Percentiles rank a stretch among this genome's conserved stretches.
These are phyloP conservation scores for Cryptococcus sp. DNA, from an alignment of 1,284 basidiomycete species.

Conservation along the genomic window DNA sequence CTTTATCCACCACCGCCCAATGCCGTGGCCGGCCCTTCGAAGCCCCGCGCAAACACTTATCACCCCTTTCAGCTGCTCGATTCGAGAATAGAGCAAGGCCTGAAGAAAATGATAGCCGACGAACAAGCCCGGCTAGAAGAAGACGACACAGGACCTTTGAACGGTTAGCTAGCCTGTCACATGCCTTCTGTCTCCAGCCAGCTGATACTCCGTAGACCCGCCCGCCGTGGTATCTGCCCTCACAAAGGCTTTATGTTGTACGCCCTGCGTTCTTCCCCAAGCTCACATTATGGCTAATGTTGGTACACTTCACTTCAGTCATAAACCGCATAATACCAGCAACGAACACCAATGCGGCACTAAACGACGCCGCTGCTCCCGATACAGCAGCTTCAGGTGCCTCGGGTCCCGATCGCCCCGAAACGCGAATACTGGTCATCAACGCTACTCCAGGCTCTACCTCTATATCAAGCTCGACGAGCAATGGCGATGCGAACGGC, in stretches of 20 bases:
- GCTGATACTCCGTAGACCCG: slow-evolving; percentile 47
- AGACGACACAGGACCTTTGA: slow-evolving; percentile 57
- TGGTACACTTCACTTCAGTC: slow-evolving; percentile 58
- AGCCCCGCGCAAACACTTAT: slow-evolving; percentile 67
- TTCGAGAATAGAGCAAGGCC: slow-evolving; percentile 66
- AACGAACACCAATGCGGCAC: slow-evolving; percentile 12
- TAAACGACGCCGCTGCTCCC: slow-evolving; percentile 17
- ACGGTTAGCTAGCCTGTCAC: slow-evolving; percentile 28
- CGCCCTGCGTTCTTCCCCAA: slow-evolving; percentile 43
- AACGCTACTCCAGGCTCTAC: slow-evolving; percentile 72
- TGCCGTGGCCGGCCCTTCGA: slow-evolving; percentile 57
- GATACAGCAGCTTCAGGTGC: slow-evolving; percentile 19
- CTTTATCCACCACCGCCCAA: slow-evolving; percentile 35
- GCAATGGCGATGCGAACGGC: slow-evolving; percentile 7
- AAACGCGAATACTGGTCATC: slow-evolving; percentile 84
- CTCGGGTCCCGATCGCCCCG: slow-evolving; percentile 59
- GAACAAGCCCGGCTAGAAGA: slow-evolving; percentile 63
- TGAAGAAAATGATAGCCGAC: slow-evolving; percentile 65
- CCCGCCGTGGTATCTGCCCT: slow-evolving; percentile 81
- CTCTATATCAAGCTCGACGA: slow-evolving; percentile 7
- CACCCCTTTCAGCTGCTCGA: slow-evolving; percentile 67
- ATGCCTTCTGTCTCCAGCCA: neutral
- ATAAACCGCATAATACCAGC: slow-evolving; percentile 72
- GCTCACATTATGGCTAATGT: neutral
- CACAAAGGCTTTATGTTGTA: slow-evolving; percentile 86